Percentiles rank a stretch among this genome's conserved stretches.
phyloP scores from a whole-genome alignment of 202 grass and related monocot species.

The Dendrocalamus latiflorus region DNA sequence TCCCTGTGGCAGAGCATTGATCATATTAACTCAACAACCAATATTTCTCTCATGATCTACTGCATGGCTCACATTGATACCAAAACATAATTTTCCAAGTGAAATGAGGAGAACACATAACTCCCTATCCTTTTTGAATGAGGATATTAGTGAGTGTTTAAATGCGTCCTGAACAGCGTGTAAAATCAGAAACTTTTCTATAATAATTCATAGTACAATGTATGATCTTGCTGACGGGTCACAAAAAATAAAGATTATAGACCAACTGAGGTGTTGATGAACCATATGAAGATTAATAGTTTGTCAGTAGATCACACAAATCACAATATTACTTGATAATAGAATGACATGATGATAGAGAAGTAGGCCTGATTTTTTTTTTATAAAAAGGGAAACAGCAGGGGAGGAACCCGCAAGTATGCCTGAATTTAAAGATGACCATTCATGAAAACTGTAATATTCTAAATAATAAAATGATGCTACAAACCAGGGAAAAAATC shows the following conservation, averaged over 20 bases:
- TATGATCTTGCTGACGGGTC: background rate
- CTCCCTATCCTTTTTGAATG: constrained; percentile 1
- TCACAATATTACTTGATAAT: background rate
- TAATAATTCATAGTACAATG: background rate
- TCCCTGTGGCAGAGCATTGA: constrained; percentile 42
- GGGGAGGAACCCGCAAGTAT: background rate
- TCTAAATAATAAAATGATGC: background rate
- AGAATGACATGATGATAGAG: background rate
- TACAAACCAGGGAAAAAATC: background rate
- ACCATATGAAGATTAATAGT: background rate
- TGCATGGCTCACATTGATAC: background rate
- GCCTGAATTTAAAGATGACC: background rate
- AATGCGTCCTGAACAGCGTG: background rate
- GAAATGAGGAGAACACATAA: constrained; percentile 2
- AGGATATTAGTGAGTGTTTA: background rate
- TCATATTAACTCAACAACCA: constrained; percentile 14
- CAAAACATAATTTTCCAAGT: constrained; percentile 3
- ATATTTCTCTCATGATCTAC: background rate
- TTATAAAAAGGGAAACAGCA: background rate
- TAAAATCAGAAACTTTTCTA: background rate
- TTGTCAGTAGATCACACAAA: background rate
- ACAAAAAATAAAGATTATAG: background rate
- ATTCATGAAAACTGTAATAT: background rate
- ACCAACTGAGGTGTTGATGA: background rate
- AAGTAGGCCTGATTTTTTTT: background rate